Evolutionary conservation across 1,139 yeast species (phyloP).

Genomic region (Geotrichum reessii): DNA sequence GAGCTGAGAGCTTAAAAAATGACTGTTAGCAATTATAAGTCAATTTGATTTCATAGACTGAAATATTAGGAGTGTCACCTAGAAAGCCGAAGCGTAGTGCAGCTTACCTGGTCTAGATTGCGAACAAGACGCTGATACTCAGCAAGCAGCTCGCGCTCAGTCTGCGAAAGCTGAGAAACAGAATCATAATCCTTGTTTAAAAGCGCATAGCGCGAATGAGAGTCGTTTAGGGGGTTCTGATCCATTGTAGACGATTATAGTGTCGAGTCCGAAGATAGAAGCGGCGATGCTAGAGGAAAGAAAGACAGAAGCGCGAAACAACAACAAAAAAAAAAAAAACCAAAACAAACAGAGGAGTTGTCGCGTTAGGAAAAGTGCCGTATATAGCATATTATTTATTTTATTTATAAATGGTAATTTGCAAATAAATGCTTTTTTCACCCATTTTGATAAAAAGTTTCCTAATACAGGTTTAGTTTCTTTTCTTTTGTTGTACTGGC

Average conservation of each 20-base stretch:
- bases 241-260: not conserved
- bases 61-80: not conserved
- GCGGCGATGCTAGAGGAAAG: not conserved
- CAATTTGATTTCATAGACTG: not conserved
- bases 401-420: not conserved
- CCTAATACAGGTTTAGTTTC: not conserved
- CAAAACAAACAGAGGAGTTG: not conserved
- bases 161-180: constrained; percentile 16
- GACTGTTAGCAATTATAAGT: not conserved
- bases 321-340: not conserved
- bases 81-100: not conserved
- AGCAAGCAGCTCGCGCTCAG: constrained; percentile 29
- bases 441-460: not conserved
- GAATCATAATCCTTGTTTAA: constrained; percentile 15
- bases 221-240: constrained; percentile 3
- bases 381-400: not conserved
- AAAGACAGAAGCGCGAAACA: not conserved
- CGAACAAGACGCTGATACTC: constrained; percentile 32
- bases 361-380: not conserved
- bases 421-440: not conserved
- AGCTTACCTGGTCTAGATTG: constrained; percentile 29
- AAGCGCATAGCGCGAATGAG: constrained; percentile 9
- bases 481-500: not conserved
- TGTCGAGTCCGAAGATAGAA: not conserved
- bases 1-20: constrained; percentile 24